A percentile compares a stretch with the other conserved stretches of the same genome.
Evolutionary conservation across 352 stramenopile species (phyloP).

Genomic region (Pythium scleroteichum): DNA sequence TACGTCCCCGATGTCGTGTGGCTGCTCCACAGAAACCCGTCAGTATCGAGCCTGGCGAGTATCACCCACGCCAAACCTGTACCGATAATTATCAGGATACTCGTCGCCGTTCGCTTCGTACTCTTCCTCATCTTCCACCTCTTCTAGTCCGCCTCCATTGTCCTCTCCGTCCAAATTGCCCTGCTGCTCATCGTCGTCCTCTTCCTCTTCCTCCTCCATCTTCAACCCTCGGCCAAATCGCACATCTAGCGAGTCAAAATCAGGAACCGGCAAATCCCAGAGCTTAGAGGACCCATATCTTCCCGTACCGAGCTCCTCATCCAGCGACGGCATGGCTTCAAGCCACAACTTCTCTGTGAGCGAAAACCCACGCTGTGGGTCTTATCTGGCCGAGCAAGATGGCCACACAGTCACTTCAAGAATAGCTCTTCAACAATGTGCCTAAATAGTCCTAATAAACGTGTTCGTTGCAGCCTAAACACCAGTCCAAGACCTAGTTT

Average conservation of each 20-base stretch:
- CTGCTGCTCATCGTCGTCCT: constrained; percentile 28
- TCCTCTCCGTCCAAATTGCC: constrained; percentile 19
- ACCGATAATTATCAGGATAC: constrained; percentile 8
- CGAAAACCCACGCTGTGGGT: too few species aligned
- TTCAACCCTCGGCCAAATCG: constrained; percentile 41
- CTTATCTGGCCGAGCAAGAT: too few species aligned
- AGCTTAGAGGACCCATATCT: background rate
- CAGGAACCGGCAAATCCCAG: background rate
- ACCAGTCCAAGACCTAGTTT: too few species aligned
- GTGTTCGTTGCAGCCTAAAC: too few species aligned
- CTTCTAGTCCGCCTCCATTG: constrained; percentile 8
- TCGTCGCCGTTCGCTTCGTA: constrained; percentile 6
- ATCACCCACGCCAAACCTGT: too few species aligned
- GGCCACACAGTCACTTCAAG: too few species aligned
- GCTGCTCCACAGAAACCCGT: constrained; percentile 1
- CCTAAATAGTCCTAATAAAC: too few species aligned
- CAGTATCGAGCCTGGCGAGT: too few species aligned
- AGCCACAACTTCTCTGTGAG: background rate
- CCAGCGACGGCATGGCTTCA: constrained; percentile 37
- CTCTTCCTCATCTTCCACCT: constrained; percentile 15
- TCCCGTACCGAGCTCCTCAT: constrained; percentile 38
- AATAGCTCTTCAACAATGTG: too few species aligned
- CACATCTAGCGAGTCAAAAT: constrained; percentile 27
- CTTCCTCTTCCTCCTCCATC: constrained; percentile 30
- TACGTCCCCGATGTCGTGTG: constrained; percentile 32